Conservation (phyloP, 169 alveolate species). For the Cryptosporidium andersoni region DNA sequence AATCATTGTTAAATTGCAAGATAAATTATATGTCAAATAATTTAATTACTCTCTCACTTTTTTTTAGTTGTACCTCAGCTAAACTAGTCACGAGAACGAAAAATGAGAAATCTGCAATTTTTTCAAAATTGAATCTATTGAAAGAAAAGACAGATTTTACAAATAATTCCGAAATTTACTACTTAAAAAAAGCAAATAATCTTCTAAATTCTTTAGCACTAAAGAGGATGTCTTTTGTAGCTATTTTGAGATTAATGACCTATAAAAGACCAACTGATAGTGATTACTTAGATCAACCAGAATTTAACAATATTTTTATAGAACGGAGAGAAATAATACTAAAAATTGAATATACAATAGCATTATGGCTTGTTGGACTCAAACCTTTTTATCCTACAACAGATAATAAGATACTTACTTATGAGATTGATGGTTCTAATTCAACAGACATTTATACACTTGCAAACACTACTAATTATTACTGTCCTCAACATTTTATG, state of each 20-base stretch:
- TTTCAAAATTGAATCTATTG: neutral
- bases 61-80: no score
- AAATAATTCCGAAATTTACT: no score
- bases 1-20: no score
- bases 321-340: neutral
- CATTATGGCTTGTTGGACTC: no score
- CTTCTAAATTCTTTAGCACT: conserved; percentile 15
- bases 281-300: no score
- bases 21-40: no score
- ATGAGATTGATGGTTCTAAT: conserved; percentile 36
- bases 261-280: no score
- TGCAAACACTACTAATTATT: conserved; percentile 4
- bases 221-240: conserved; percentile 21
- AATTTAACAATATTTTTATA: no score
- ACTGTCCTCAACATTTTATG: conserved; percentile 23
- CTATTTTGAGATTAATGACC: neutral
- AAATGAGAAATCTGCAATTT: conserved; percentile 11
- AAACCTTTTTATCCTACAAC: no score
- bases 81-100: conserved; percentile 1
- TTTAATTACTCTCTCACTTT: no score
- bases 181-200: neutral
- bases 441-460: conserved; percentile 36
- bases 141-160: neutral
- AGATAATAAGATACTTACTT: neutral
- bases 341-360: no score